phyloP scores from a whole-genome alignment of 228 moss, liverwort and hornwort genomes.

The Sphagnum fallax region DNA sequence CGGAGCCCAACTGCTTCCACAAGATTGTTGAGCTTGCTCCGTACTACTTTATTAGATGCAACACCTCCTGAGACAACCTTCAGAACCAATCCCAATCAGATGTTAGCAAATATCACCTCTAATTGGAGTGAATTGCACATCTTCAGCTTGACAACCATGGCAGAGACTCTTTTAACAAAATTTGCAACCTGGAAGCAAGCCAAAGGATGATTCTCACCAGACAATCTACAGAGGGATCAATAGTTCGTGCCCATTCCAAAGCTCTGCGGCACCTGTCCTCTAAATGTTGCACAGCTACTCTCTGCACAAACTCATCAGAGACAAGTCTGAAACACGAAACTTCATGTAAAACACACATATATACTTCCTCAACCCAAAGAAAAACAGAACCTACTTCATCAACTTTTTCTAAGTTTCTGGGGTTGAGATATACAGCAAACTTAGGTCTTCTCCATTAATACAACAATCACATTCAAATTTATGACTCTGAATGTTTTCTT shows the following conservation, averaged over 20 bases:
- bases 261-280: slow-evolving; percentile 91
- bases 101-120: too few species aligned
- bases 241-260: slow-evolving; percentile 68
- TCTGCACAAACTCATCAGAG: slow-evolving; percentile 25
- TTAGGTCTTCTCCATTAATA: too few species aligned
- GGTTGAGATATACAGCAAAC: too few species aligned
- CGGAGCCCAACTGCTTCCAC: slow-evolving; percentile 65
- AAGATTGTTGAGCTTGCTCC: slow-evolving; percentile 51
- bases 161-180: too few species aligned
- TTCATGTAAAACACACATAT: too few species aligned
- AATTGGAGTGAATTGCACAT: too few species aligned
- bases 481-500: too few species aligned
- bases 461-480: too few species aligned
- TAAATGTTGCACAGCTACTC: slow-evolving; percentile 81
- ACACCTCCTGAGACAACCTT: slow-evolving; percentile 97
- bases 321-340: too few species aligned
- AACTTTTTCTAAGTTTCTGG: not conserved
- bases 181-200: too few species aligned
- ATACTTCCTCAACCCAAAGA: not conserved
- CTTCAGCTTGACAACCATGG: too few species aligned
- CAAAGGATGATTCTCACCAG: slow-evolving; percentile 32
- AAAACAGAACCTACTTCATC: not conserved
- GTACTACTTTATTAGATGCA: slow-evolving; percentile 83
- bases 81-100: not conserved
- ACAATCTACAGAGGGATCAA: slow-evolving; percentile 57